Conservation (phyloP, 1,284 basidiomycete genomes). For the Anthracocystis setariae region DNA sequence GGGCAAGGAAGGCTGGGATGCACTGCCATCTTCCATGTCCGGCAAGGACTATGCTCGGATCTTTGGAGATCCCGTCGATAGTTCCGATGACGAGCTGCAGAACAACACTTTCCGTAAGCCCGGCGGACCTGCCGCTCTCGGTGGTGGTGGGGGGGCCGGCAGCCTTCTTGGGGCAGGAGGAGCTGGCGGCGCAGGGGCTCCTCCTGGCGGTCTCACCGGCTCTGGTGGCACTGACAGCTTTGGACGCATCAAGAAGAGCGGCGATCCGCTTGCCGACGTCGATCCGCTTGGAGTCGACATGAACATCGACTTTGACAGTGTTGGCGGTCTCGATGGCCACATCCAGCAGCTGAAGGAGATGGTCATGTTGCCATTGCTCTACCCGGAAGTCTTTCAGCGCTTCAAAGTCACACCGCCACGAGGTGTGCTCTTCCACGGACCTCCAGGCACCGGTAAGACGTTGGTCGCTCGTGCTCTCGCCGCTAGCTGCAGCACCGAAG, state of each 20-base stretch:
- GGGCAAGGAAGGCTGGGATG: conserved; percentile 57
- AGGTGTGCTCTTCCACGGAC: conserved; percentile 86
- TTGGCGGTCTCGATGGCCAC: conserved; percentile 95
- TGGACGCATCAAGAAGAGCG: conserved; percentile 61
- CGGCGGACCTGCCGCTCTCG: conserved; percentile 31
- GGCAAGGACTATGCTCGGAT: conserved; percentile 64
- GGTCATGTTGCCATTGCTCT: conserved; percentile 93
- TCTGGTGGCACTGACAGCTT: conserved; percentile 50
- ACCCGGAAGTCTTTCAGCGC: conserved; percentile 96
- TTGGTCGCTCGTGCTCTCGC: conserved; percentile 85
- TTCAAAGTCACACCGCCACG: conserved; percentile 95
- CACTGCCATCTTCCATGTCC: conserved; percentile 58
- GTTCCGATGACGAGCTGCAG: conserved; percentile 63
- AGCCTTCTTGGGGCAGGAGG: conserved; percentile 55
- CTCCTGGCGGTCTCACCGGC: conserved; percentile 39
- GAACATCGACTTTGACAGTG: conserved; percentile 93
- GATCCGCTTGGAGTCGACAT: conserved; percentile 94
- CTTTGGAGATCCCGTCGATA: conserved; percentile 62
- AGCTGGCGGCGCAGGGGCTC: conserved; percentile 37
- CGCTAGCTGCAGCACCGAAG: conserved; percentile 88
- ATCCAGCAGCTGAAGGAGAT: conserved; percentile 98
- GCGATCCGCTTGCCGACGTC: conserved; percentile 84
- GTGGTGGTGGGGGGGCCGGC: conserved; percentile 28
- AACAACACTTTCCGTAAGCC: conserved; percentile 48
- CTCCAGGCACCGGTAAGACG: conserved; percentile 67